Percentiles rank a stretch among this genome's conserved stretches.
Conservation (phyloP, 495 filamentous ascomycete species). For the Penicillium samsonianum region DNA sequence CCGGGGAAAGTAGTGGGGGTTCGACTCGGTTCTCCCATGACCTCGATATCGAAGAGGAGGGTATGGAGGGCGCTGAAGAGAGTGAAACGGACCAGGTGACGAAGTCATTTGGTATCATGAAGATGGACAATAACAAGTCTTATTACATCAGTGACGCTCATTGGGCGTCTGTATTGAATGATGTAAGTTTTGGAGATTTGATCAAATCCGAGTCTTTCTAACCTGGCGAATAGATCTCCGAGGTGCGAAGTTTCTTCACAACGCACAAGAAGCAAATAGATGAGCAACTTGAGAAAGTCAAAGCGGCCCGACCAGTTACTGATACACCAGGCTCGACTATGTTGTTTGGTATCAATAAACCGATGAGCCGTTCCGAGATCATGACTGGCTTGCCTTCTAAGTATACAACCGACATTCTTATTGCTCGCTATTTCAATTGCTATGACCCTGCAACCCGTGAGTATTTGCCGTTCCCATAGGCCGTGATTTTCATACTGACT, state of each 20-base stretch:
- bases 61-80: slow-evolving; percentile 54
- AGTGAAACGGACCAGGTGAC: slow-evolving; percentile 88
- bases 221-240: slow-evolving; percentile 65
- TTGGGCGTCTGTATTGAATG: slow-evolving; percentile 84
- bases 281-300: slow-evolving; percentile 62
- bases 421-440: slow-evolving; percentile 70
- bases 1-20: slow-evolving; percentile 58
- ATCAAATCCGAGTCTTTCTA: background rate
- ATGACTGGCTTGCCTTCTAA: slow-evolving; percentile 77
- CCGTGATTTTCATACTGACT: slow-evolving; percentile 39
- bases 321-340: slow-evolving; percentile 66
- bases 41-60: slow-evolving; percentile 59
- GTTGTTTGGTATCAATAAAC: slow-evolving; percentile 69
- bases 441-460: slow-evolving; percentile 71
- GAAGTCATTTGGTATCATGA: slow-evolving; percentile 84
- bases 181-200: slow-evolving; percentile 51
- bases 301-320: slow-evolving; percentile 59
- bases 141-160: slow-evolving; percentile 87
- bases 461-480: slow-evolving; percentile 19
- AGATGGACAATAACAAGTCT: slow-evolving; percentile 80
- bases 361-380: slow-evolving; percentile 71
- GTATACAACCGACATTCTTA: slow-evolving; percentile 76
- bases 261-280: slow-evolving; percentile 70
- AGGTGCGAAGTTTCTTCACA: slow-evolving; percentile 87
- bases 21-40: slow-evolving; percentile 49